Conservation (phyloP, 2,329 filamentous ascomycete species). For the Xylaria sp. region DNA sequence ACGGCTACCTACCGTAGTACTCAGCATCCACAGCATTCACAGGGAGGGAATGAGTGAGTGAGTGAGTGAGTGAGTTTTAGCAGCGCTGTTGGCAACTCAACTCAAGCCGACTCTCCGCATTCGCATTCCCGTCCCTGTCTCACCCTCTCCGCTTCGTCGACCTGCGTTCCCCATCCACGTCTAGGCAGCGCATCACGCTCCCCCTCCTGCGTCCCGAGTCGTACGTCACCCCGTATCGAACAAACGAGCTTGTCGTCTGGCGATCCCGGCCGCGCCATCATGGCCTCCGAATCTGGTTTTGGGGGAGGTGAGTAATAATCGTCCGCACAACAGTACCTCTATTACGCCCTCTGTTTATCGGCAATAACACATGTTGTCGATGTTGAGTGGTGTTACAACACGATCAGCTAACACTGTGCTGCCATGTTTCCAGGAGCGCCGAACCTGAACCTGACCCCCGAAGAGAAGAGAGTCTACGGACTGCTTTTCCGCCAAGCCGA, state of each 20-base stretch:
- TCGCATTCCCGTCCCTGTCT: constrained; percentile 1
- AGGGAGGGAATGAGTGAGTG: not conserved
- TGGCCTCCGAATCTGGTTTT: constrained; percentile 48
- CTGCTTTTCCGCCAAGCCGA: constrained; percentile 95
- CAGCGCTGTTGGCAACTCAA: constrained; percentile 9
- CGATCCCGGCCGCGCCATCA: constrained; percentile 47
- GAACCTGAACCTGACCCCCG: constrained; percentile 84
- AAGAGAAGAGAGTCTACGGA: constrained; percentile 94
- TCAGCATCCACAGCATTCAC: not conserved
- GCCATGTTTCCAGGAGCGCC: constrained; percentile 60
- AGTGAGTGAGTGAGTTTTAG: constrained; percentile 2
- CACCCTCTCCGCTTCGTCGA: constrained; percentile 13
- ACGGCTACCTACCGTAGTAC: not conserved
- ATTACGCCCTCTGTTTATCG: constrained; percentile 13
- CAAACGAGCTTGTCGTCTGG: constrained; percentile 30
- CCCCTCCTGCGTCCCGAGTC: constrained; percentile 13
- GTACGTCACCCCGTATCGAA: constrained; percentile 14
- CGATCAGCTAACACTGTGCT: constrained; percentile 40
- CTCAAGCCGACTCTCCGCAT: not conserved
- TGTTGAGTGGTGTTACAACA: constrained; percentile 21
- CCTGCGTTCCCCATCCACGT: constrained; percentile 12
- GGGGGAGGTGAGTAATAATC: constrained; percentile 36
- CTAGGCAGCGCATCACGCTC: constrained; percentile 21
- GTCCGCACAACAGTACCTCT: constrained; percentile 9
- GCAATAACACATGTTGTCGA: constrained; percentile 1